phyloP scores from a whole-genome alignment of 2,329 filamentous ascomycete genomes.

The Colletotrichum truncatum region DNA sequence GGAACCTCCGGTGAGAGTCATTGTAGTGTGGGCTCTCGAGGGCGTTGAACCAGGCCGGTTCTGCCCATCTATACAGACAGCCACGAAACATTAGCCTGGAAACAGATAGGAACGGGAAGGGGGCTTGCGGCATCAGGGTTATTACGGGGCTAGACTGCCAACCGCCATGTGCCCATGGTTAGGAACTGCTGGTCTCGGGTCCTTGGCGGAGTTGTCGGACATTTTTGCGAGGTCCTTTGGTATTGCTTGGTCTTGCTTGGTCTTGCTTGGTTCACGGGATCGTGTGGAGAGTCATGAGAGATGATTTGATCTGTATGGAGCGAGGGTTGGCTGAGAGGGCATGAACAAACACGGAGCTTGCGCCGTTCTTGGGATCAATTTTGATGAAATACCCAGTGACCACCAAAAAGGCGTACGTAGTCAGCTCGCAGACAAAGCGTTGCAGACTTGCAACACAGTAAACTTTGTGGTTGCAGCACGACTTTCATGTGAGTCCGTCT shows the following conservation, averaged over 20 bases:
- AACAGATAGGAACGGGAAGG: not conserved
- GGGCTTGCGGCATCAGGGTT: no score
- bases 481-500: conserved; percentile 1
- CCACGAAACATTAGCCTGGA: not conserved
- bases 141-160: conserved; percentile 13
- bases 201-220: not conserved
- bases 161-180: not conserved
- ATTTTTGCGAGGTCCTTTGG: not conserved
- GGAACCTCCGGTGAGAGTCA: conserved; percentile 66
- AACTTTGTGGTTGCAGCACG: not conserved
- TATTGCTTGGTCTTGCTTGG: no score
- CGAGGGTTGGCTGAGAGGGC: not conserved
- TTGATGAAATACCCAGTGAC: not conserved
- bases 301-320: not conserved
- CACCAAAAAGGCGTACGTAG: not conserved
- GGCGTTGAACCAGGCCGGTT: conserved; percentile 40
- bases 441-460: not conserved
- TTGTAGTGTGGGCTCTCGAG: conserved; percentile 67
- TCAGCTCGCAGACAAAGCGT: not conserved
- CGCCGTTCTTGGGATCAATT: not conserved
- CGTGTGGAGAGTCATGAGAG: not conserved
- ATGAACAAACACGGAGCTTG: not conserved
- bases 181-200: not conserved
- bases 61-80: conserved; percentile 24
- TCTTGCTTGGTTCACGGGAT: not conserved